Evolutionary conservation across 148 eudicot species (phyloP).

Genomic region (Vaccinium corymbosum): DNA sequence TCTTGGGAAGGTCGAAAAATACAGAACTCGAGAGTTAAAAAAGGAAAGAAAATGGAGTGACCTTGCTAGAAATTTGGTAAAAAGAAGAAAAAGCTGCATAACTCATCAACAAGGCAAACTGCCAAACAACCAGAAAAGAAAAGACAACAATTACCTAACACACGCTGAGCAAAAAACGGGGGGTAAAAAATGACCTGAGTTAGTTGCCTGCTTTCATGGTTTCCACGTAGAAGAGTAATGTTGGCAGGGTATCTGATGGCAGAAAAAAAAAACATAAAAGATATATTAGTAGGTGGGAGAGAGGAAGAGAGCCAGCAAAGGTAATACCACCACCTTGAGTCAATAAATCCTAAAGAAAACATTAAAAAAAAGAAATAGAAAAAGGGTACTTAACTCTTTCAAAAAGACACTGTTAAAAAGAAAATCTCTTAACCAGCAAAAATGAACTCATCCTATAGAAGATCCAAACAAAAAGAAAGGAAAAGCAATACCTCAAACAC

Average conservation of each 20-base stretch:
- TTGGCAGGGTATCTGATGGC: conserved; percentile 81
- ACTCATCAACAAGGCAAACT: neutral
- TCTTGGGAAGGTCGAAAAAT: neutral
- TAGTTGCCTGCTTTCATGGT: conserved; percentile 97
- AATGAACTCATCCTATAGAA: neutral
- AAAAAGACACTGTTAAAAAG: neutral
- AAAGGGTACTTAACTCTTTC: neutral
- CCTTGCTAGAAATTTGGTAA: neutral
- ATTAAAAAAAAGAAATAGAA: neutral
- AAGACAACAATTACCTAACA: neutral
- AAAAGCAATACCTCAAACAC: neutral
- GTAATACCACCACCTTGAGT: neutral
- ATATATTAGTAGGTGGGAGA: neutral
- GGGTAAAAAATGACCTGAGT: conserved; percentile 55
- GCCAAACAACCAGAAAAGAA: neutral
- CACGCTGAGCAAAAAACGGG: neutral
- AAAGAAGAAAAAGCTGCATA: neutral
- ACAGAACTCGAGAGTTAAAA: neutral
- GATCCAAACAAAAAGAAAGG: neutral
- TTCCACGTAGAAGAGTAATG: conserved; percentile 96
- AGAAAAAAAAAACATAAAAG: conserved; percentile 14
- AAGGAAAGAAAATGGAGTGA: conserved; percentile 3
- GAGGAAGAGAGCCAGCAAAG: neutral
- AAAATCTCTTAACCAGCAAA: neutral
- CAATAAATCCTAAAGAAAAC: neutral